These are phyloP conservation scores for Vitis rupestris DNA, from an alignment of 164 flowering plant genomes.

Conservation along the genomic window DNA sequence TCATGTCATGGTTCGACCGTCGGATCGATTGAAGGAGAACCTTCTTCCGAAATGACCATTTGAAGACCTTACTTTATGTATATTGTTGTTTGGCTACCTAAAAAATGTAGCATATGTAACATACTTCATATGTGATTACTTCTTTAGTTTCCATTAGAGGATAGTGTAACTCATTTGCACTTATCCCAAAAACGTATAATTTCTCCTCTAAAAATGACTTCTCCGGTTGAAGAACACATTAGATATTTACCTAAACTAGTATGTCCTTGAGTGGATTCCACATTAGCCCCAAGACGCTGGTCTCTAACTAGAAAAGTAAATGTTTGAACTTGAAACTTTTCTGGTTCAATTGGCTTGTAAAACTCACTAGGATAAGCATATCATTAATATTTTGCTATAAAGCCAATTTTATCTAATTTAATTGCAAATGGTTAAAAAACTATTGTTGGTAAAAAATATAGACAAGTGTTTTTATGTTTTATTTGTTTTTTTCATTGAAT, in stretches of 20 bases:
- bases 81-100: too few relatives aligned
- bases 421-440: too few relatives aligned
- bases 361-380: neutral
- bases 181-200: neutral
- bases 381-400: too few relatives aligned
- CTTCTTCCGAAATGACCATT: slow-evolving; percentile 9
- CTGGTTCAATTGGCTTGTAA: neutral
- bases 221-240: neutral
- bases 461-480: too few relatives aligned
- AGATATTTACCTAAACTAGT: slow-evolving; percentile 13
- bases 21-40: slow-evolving; percentile 2
- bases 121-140: too few relatives aligned
- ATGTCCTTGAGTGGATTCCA: slow-evolving; percentile 11
- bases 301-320: slow-evolving; percentile 15
- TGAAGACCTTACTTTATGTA: too few relatives aligned
- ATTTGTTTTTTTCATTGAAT: too few relatives aligned
- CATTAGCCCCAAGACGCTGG: slow-evolving; percentile 17
- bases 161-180: neutral
- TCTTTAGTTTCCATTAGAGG: too few relatives aligned
- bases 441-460: too few relatives aligned
- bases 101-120: too few relatives aligned
- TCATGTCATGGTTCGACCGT: neutral
- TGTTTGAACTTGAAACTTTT: slow-evolving; percentile 12
- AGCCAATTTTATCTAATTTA: too few relatives aligned
- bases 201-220: slow-evolving; percentile 4